Evolutionary conservation across 208 protist species (phyloP).

Genomic region (Wallacemonas sp.): DNA sequence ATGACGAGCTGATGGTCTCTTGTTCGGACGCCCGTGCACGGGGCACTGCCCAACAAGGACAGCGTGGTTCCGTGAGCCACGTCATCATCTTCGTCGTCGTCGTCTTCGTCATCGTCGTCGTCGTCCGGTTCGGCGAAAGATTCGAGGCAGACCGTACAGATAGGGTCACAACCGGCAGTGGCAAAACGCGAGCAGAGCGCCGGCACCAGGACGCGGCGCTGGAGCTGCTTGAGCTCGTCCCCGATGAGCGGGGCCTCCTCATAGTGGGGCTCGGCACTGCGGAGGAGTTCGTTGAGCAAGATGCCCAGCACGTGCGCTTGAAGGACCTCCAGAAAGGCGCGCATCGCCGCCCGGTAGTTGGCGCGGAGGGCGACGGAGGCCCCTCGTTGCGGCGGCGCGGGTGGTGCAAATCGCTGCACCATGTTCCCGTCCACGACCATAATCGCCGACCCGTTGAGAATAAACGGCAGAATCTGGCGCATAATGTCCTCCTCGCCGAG

Average conservation of each 20-base stretch:
- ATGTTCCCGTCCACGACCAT: not conserved
- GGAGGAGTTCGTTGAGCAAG: not conserved
- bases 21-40: too few species aligned
- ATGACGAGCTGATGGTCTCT: not conserved
- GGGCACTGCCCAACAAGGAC: too few species aligned
- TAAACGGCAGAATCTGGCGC: not conserved
- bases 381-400: not conserved
- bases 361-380: not conserved
- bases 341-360: slow-evolving; percentile 4
- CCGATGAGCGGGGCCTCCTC: not conserved
- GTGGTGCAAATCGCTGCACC: not conserved
- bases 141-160: slow-evolving; percentile 47
- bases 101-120: not conserved
- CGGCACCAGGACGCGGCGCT: not conserved
- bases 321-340: not conserved
- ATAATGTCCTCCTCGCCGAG: not conserved
- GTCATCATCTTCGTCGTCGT: not conserved
- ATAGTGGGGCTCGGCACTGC: not conserved
- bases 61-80: not conserved
- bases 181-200: not conserved
- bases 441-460: not conserved
- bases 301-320: not conserved
- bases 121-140: slow-evolving; percentile 21
- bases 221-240: slow-evolving; percentile 2
- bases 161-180: not conserved